Evolutionary conservation across 257 asterid species (phyloP).

Genomic region (Ajuga chamaepitys): DNA sequence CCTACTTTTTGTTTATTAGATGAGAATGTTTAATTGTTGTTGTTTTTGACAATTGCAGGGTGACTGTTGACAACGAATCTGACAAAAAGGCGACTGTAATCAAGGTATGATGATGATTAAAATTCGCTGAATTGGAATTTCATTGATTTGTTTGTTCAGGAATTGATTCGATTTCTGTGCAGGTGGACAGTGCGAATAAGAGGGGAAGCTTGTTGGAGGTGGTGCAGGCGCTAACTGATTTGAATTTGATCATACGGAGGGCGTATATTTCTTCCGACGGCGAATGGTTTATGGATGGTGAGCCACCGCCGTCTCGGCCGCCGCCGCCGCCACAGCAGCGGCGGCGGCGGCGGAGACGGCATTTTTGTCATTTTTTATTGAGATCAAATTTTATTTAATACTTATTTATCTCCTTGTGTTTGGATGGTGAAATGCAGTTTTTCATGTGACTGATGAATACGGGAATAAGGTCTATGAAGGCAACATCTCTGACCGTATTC

Average conservation of each 20-base stretch:
- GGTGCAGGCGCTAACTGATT: slow-evolving; percentile 81
- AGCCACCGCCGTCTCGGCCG: no score
- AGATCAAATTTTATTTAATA: background rate
- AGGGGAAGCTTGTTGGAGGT: slow-evolving; percentile 85
- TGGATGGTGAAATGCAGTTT: slow-evolving; percentile 41
- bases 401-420: slow-evolving; percentile 6
- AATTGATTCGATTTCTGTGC: no score
- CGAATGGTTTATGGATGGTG: slow-evolving; percentile 98
- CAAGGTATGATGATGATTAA: slow-evolving; percentile 23
- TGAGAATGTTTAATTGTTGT: background rate
- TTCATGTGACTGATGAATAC: slow-evolving; percentile 73
- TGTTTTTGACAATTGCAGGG: slow-evolving; percentile 33
- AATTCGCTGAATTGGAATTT: background rate
- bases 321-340: no score
- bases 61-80: slow-evolving; percentile 35
- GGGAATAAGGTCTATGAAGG: slow-evolving; percentile 67
- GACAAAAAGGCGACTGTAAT: slow-evolving; percentile 32
- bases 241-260: slow-evolving; percentile 60
- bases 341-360: no score
- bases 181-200: slow-evolving; percentile 91
- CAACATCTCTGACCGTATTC: slow-evolving; percentile 52
- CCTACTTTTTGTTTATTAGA: no score
- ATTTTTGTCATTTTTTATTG: background rate
- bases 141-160: no score
- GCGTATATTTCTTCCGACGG: slow-evolving; percentile 98